These are phyloP conservation scores for Fragaria iinumae DNA, from an alignment of 306 rosid species.

Conservation along the genomic window DNA sequence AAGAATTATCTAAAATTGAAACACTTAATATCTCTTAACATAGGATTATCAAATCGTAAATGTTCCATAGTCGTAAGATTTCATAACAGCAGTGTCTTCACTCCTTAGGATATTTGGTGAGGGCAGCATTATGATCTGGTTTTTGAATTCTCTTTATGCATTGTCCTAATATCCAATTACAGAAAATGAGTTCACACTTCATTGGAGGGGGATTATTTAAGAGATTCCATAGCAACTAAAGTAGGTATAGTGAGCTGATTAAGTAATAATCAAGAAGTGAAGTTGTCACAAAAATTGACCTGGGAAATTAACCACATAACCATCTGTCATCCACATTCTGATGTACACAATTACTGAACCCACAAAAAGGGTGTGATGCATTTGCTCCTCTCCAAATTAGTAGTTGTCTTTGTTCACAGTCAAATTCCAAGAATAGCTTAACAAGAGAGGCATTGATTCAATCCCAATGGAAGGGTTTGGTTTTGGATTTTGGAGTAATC, in stretches of 20 bases:
- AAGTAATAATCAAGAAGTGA: neutral
- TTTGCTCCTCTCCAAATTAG: neutral
- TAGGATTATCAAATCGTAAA: neutral
- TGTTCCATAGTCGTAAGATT: neutral
- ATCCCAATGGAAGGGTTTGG: neutral
- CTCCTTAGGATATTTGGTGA: neutral
- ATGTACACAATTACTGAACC: slow-evolving; percentile 15
- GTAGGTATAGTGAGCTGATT: neutral
- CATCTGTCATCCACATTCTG: slow-evolving; percentile 39
- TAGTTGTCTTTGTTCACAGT: neutral
- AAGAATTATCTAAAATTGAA: neutral
- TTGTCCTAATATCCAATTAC: neutral
- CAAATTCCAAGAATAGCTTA: neutral
- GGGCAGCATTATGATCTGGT: too few relatives aligned
- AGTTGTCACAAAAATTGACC: slow-evolving; percentile 15
- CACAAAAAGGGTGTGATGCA: neutral
- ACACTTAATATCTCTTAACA: neutral
- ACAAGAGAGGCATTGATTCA: slow-evolving; percentile 2
- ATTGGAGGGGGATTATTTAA: neutral
- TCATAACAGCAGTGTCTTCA: neutral
- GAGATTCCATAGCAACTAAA: neutral
- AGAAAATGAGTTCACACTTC: neutral
- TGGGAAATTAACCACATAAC: slow-evolving; percentile 15
- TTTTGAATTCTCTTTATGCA: neutral
- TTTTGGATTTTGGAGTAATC: neutral